phyloP scores from a whole-genome alignment of 2,329 filamentous ascomycete species.

The Alternaria metachromatica region DNA sequence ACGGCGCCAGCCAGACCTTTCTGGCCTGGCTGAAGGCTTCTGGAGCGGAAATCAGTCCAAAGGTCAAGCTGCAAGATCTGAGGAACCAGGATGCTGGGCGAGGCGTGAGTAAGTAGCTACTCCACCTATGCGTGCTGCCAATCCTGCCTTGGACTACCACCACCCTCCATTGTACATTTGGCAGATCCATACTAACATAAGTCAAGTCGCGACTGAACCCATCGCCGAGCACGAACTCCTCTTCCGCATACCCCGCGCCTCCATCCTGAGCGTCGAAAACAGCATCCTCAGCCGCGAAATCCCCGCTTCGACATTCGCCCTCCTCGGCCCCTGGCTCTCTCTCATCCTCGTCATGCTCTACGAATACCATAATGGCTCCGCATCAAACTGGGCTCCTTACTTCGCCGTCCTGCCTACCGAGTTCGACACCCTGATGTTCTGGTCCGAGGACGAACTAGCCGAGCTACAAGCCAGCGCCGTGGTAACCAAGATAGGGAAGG shows the following conservation, averaged over 20 bases:
- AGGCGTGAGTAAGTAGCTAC: slow-evolving; percentile 65
- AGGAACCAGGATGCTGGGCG: slow-evolving; percentile 63
- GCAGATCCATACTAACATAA: slow-evolving; percentile 13
- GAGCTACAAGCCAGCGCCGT: slow-evolving; percentile 80
- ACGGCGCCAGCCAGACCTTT: slow-evolving; percentile 59
- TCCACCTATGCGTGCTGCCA: background rate
- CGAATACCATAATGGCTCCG: slow-evolving; percentile 66
- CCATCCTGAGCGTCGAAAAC: slow-evolving; percentile 75
- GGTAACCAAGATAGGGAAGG: slow-evolving; percentile 76
- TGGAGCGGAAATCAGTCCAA: slow-evolving; percentile 63
- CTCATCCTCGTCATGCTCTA: slow-evolving; percentile 82
- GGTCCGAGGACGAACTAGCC: slow-evolving; percentile 72
- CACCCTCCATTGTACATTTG: background rate
- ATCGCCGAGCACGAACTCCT: slow-evolving; percentile 78
- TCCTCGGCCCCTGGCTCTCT: slow-evolving; percentile 58
- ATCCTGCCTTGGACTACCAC: background rate
- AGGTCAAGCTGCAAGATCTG: slow-evolving; percentile 65
- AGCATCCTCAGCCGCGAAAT: slow-evolving; percentile 67
- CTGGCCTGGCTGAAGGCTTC: slow-evolving; percentile 63
- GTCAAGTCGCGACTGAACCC: slow-evolving; percentile 70
- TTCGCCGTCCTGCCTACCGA: slow-evolving; percentile 72
- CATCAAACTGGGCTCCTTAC: slow-evolving; percentile 78
- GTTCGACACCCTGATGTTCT: slow-evolving; percentile 93
- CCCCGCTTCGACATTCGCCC: slow-evolving; percentile 47
- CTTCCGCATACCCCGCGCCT: slow-evolving; percentile 77